Evolutionary conservation across 2,329 filamentous ascomycete genomes (phyloP).

Genomic region (Cladosporium cucumerinum): DNA sequence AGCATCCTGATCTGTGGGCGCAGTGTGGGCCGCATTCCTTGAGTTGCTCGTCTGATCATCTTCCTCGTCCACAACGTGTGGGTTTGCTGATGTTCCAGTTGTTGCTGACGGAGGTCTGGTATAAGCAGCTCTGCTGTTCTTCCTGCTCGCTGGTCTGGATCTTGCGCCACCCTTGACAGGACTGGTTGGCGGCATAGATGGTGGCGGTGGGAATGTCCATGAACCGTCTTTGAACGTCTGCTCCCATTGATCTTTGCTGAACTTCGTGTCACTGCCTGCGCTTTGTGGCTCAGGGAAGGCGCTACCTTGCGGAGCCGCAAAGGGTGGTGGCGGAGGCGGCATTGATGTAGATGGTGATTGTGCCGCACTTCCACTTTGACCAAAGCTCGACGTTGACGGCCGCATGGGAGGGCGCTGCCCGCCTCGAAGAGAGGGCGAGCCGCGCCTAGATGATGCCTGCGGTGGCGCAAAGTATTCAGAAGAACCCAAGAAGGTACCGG

Average conservation of each 20-base stretch:
- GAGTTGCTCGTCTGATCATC: constrained; percentile 25
- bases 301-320: constrained; percentile 25
- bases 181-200: constrained; percentile 20
- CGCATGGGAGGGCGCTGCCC: constrained; percentile 9
- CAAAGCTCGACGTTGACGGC: constrained; percentile 5
- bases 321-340: constrained; percentile 15
- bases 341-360: constrained; percentile 12
- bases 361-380: neutral
- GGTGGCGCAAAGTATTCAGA: constrained; percentile 41
- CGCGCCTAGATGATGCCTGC: constrained; percentile 15
- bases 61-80: constrained; percentile 33
- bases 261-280: constrained; percentile 30
- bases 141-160: constrained; percentile 30
- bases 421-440: constrained; percentile 7
- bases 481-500: constrained; percentile 44
- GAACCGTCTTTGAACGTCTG: constrained; percentile 44
- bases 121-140: constrained; percentile 23
- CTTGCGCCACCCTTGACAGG: constrained; percentile 26
- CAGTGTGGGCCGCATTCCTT: neutral
- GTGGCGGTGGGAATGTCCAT: constrained; percentile 35
- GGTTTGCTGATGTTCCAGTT: constrained; percentile 23
- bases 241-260: constrained; percentile 43
- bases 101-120: constrained; percentile 18
- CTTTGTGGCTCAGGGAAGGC: constrained; percentile 1
- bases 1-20: neutral